A percentile compares a stretch with the other conserved stretches of the same genome.
Conservation (phyloP, 2,329 filamentous ascomycete species). For the Talaromyces amestolkiae region DNA sequence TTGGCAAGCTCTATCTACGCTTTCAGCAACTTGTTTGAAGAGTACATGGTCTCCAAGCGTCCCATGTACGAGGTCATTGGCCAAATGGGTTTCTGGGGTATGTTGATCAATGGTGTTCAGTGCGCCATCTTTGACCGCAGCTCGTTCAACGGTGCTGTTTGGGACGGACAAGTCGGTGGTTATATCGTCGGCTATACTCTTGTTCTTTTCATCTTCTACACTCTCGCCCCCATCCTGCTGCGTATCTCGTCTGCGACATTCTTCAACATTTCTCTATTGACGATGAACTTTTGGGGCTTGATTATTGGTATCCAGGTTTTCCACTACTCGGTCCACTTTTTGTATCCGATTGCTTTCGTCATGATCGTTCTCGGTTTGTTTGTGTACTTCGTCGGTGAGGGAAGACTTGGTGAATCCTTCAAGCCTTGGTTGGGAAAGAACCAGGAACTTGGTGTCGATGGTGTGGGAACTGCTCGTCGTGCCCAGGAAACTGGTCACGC, state of each 20-base stretch:
- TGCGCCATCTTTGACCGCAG: slow-evolving; percentile 86
- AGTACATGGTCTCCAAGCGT: slow-evolving; percentile 83
- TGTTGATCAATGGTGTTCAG: slow-evolving; percentile 87
- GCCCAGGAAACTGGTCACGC: slow-evolving; percentile 18
- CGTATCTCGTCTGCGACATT: slow-evolving; percentile 89
- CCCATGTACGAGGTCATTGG: slow-evolving; percentile 91
- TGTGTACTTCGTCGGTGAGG: slow-evolving; percentile 82
- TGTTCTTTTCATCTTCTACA: slow-evolving; percentile 80
- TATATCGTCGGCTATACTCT: slow-evolving; percentile 88
- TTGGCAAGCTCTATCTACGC: slow-evolving; percentile 90
- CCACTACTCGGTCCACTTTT: slow-evolving; percentile 72
- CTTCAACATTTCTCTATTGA: slow-evolving; percentile 92
- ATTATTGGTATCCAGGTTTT: slow-evolving; percentile 90
- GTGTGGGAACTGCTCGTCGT: slow-evolving; percentile 46
- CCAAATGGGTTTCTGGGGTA: slow-evolving; percentile 83
- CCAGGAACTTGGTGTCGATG: slow-evolving; percentile 76
- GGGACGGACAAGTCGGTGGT: slow-evolving; percentile 68
- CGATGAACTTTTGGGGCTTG: slow-evolving; percentile 95
- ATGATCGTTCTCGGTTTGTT: slow-evolving; percentile 82
- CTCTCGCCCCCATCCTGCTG: slow-evolving; percentile 79
- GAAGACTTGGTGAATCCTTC: slow-evolving; percentile 77
- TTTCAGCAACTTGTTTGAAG: slow-evolving; percentile 84
- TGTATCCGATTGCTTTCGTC: slow-evolving; percentile 95
- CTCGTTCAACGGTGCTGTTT: slow-evolving; percentile 64
- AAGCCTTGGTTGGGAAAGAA: slow-evolving; percentile 93